Evolutionary conservation across 441 rosid species (phyloP).

Genomic region (Adansonia grandidieri): DNA sequence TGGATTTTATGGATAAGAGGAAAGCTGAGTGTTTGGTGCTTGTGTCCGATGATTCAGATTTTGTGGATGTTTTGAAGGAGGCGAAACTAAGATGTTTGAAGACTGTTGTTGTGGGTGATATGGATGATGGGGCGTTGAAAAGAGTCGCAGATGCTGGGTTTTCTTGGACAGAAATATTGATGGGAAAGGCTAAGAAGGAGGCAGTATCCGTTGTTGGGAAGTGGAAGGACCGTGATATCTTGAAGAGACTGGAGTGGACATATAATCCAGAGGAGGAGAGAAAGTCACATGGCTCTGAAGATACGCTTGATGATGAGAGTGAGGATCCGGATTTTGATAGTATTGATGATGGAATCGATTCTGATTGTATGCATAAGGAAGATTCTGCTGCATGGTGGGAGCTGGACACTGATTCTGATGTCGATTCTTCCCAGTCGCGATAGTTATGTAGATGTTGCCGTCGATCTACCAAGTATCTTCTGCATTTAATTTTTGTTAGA

Average conservation of each 20-base stretch:
- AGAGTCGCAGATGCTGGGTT: constrained; percentile 75
- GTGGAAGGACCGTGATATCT: constrained; percentile 74
- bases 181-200: constrained; percentile 90
- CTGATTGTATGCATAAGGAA: constrained; percentile 34
- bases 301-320: constrained; percentile 36
- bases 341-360: constrained; percentile 33
- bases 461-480: not conserved
- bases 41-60: constrained; percentile 86
- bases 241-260: constrained; percentile 79
- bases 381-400: constrained; percentile 67
- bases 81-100: constrained; percentile 75
- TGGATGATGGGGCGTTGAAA: constrained; percentile 62
- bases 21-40: constrained; percentile 76
- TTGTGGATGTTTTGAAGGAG: constrained; percentile 65
- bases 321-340: constrained; percentile 36
- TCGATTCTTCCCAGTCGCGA: constrained; percentile 12
- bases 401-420: constrained; percentile 51
- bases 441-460: not conserved
- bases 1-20: constrained; percentile 74
- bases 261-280: constrained; percentile 62
- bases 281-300: constrained; percentile 30
- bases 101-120: constrained; percentile 79
- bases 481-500: not conserved
- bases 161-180: constrained; percentile 79
- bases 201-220: constrained; percentile 64